Conservation (phyloP, 768 basidiomycete genomes). For the Solioccasus polychromus region DNA sequence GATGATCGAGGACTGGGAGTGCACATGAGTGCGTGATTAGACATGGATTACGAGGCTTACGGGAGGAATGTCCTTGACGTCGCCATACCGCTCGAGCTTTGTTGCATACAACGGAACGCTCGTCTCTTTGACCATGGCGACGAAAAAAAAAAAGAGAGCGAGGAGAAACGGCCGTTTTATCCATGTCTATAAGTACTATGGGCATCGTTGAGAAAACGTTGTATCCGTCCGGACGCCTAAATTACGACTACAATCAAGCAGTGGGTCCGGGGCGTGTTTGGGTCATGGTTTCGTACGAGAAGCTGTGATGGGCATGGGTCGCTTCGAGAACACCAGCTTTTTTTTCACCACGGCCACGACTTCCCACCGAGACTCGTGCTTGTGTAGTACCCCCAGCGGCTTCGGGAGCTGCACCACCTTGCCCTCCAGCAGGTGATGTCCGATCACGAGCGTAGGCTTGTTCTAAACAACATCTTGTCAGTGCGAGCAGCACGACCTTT, state of each 20-base stretch:
- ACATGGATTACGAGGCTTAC: conserved; percentile 12
- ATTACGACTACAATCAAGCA: conserved; percentile 8
- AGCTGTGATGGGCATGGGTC: conserved; percentile 67
- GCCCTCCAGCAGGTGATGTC: conserved; percentile 90
- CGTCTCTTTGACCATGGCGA: conserved; percentile 24
- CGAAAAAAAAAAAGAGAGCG: not conserved
- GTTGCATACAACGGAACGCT: conserved; percentile 21
- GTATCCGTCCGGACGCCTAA: conserved; percentile 9
- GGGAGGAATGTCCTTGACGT: conserved; percentile 28
- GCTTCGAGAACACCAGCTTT: conserved; percentile 80
- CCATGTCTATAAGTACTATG: no score
- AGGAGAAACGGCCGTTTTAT: conserved; percentile 1
- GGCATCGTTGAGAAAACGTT: conserved; percentile 35
- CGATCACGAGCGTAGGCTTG: conserved; percentile 77
- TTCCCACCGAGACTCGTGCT: conserved; percentile 47
- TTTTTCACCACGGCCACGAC: conserved; percentile 70
- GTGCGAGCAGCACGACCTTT: no score
- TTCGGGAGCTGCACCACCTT: conserved; percentile 73
- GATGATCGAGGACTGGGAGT: conserved; percentile 28
- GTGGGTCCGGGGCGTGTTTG: no score
- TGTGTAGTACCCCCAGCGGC: conserved; percentile 74
- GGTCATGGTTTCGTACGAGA: conserved; percentile 18
- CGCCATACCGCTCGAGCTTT: conserved; percentile 27
- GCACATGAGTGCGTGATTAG: not conserved
- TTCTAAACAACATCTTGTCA: conserved; percentile 41